Percentiles rank a stretch among this genome's conserved stretches.
These are phyloP conservation scores for Boletus pseudo-olivaceus DNA, from an alignment of 768 basidiomycete species.

Conservation along the genomic window DNA sequence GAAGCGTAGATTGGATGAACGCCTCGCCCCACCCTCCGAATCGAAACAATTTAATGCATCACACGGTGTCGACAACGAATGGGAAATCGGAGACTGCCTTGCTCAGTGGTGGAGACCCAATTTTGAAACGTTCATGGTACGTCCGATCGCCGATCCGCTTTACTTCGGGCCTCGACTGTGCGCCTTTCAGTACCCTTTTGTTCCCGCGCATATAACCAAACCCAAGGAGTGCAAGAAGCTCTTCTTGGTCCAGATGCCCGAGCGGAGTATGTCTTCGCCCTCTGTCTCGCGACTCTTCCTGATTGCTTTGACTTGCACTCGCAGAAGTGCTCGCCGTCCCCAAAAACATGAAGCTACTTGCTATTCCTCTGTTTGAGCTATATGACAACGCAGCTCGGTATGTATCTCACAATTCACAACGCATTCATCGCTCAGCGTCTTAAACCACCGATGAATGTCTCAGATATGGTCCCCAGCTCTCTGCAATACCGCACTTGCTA, in stretches of 20 bases:
- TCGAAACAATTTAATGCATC: constrained; percentile 73
- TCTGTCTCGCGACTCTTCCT: neutral
- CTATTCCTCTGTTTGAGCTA: constrained; percentile 93
- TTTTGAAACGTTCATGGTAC: constrained; percentile 97
- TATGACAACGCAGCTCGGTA: constrained; percentile 95
- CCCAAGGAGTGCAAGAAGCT: constrained; percentile 98
- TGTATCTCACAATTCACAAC: constrained; percentile 8
- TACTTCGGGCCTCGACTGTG: neutral
- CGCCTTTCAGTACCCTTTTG: constrained; percentile 74
- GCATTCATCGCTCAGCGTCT: neutral
- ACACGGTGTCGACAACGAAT: constrained; percentile 81
- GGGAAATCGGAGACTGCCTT: constrained; percentile 96
- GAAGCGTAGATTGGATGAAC: constrained; percentile 83
- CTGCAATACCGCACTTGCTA: constrained; percentile 88
- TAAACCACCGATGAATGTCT: too few species aligned
- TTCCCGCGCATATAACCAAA: constrained; percentile 93
- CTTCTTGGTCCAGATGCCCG: constrained; percentile 93
- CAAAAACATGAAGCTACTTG: constrained; percentile 97
- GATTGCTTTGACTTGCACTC: neutral
- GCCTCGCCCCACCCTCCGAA: constrained; percentile 75
- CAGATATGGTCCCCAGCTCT: constrained; percentile 89
- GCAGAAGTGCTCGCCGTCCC: constrained; percentile 95
- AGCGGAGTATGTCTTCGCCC: constrained; percentile 62
- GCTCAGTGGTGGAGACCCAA: constrained; percentile 99
- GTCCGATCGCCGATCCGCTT: constrained; percentile 26